Percentiles rank a stretch among this genome's conserved stretches.
phyloP scores from a whole-genome alignment of 495 filamentous ascomycete species.

The Acidomyces sp. region DNA sequence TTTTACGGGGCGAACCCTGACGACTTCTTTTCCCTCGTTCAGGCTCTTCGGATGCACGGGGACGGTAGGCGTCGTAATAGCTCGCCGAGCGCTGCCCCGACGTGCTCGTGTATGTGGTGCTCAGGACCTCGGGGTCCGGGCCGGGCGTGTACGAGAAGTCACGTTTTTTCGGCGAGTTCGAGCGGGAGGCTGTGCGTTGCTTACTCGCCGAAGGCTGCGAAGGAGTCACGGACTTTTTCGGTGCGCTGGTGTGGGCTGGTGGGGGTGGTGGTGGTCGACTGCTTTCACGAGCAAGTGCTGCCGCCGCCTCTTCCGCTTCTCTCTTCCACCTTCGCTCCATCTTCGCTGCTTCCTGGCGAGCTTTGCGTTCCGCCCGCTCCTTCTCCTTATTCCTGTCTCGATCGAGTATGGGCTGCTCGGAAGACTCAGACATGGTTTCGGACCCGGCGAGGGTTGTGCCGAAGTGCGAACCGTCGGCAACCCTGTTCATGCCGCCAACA shows the following conservation, averaged over 20 bases:
- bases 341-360: conserved; percentile 16
- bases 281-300: conserved; percentile 17
- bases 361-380: conserved; percentile 15
- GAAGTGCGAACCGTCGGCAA: conserved; percentile 59
- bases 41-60: conserved; percentile 4
- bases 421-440: conserved; percentile 36
- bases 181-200: conserved; percentile 7
- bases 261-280: conserved; percentile 8
- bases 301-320: conserved; percentile 21
- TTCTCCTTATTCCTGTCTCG: conserved; percentile 9
- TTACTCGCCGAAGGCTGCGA: conserved; percentile 6
- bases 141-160: conserved; percentile 11
- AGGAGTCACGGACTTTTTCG: conserved; percentile 8
- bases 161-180: conserved; percentile 14
- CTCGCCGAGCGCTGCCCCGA: conserved; percentile 8
- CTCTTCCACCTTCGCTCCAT: conserved; percentile 21
- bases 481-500: conserved; percentile 73
- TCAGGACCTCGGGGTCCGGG: conserved; percentile 14
- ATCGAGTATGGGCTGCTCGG: conserved; percentile 15
- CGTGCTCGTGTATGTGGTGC: conserved; percentile 15
- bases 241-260: conserved; percentile 1
- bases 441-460: conserved; percentile 46
- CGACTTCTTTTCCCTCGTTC: neutral
- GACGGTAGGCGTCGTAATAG: conserved; percentile 19
- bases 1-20: conserved; percentile 18